Percentiles rank a stretch among this genome's conserved stretches.
Conservation (phyloP, 345 rosid genomes). For the Hypericum perforatum region DNA sequence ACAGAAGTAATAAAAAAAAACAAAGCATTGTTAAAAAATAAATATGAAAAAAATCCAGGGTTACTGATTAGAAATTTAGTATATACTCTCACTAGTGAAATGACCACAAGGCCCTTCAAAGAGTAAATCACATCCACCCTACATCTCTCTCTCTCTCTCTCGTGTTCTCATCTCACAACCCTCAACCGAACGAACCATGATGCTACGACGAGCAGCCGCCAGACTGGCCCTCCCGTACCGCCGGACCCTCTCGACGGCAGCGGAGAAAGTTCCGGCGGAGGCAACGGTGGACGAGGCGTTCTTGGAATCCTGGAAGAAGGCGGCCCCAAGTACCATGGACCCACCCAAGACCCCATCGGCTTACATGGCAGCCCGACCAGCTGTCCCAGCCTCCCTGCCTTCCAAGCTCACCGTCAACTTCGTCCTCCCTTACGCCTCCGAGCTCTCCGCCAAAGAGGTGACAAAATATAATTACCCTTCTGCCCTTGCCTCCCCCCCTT, state of each 20-base stretch:
- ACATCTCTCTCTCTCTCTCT: too few species aligned
- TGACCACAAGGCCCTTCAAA: too few species aligned
- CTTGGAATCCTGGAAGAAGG: conserved; percentile 59
- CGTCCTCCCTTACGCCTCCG: conserved; percentile 1
- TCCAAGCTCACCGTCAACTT: conserved; percentile 3
- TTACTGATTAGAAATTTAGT: too few species aligned
- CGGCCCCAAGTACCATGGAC: conserved; percentile 47
- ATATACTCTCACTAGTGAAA: too few species aligned
- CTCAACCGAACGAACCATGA: too few species aligned
- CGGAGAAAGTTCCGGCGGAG: conserved; percentile 31
- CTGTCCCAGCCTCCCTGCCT: background rate
- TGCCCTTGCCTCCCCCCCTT: background rate
- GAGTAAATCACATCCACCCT: too few species aligned
- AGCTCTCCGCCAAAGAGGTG: conserved; percentile 2
- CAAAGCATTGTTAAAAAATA: too few species aligned
- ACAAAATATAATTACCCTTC: background rate
- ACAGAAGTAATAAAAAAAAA: too few species aligned
- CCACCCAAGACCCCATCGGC: conserved; percentile 73
- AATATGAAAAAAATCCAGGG: too few species aligned
- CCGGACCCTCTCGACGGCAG: conserved; percentile 39
- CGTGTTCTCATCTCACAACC: too few species aligned
- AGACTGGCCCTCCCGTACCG: too few species aligned
- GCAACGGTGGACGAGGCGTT: conserved; percentile 36
- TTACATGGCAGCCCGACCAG: conserved; percentile 46
- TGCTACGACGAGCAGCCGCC: too few species aligned